A percentile compares a stretch with the other conserved stretches of the same genome.
These are phyloP conservation scores for Amauroascus verrucosus DNA, from an alignment of 2,329 filamentous ascomycete genomes.

Conservation along the genomic window DNA sequence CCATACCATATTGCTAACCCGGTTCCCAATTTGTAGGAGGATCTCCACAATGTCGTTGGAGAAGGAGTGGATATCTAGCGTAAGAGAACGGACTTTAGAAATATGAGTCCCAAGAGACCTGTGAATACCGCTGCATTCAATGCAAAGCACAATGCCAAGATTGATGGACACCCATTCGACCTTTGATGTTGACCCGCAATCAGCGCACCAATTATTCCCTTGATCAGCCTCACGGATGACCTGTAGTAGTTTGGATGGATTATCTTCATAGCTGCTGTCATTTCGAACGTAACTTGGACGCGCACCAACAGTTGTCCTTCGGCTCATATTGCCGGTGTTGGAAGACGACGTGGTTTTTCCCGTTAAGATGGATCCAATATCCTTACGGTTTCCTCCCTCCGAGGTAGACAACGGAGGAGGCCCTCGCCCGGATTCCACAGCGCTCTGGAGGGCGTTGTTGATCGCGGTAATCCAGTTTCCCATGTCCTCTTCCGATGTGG, in stretches of 20 bases:
- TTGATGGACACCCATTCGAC: conserved; percentile 99
- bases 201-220: conserved; percentile 86
- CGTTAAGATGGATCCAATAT: conserved; percentile 85
- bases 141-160: conserved; percentile 88
- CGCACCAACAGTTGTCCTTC: conserved; percentile 85
- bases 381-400: conserved; percentile 58
- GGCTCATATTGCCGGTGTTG: conserved; percentile 52
- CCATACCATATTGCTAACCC: conserved; percentile 94
- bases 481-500: conserved; percentile 96
- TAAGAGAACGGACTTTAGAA: conserved; percentile 90
- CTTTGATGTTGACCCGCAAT: conserved; percentile 83
- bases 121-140: conserved; percentile 96
- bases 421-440: conserved; percentile 66
- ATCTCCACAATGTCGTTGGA: conserved; percentile 95
- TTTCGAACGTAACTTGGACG: conserved; percentile 62
- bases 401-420: conserved; percentile 37
- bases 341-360: conserved; percentile 64
- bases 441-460: conserved; percentile 94
- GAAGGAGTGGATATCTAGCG: conserved; percentile 90
- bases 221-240: conserved; percentile 81
- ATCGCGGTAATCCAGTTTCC: conserved; percentile 91
- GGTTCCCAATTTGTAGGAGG: conserved; percentile 80
- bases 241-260: conserved; percentile 75
- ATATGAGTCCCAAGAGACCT: conserved; percentile 94
- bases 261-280: conserved; percentile 67